A percentile compares a stretch with the other conserved stretches of the same genome.
These are phyloP conservation scores for Cetraspora pellucida DNA, from an alignment of 192 early-diverging fungal species.

Conservation along the genomic window DNA sequence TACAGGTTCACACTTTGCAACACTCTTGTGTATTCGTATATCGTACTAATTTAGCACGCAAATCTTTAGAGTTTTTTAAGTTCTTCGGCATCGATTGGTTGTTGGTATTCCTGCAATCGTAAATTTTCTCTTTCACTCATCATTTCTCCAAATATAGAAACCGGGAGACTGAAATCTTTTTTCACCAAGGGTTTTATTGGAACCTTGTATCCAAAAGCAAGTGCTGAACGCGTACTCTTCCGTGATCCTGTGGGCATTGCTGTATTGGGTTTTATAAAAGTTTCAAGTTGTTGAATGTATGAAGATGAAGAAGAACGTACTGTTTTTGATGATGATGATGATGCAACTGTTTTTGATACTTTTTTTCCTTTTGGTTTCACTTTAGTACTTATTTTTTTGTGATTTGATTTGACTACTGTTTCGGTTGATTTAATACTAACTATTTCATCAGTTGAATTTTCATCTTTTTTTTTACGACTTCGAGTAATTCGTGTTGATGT, in stretches of 20 bases:
- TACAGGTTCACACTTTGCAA: no score
- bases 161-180: conserved; percentile 45
- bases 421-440: neutral
- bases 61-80: no score
- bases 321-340: neutral
- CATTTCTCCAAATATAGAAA: conserved; percentile 40
- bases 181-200: conserved; percentile 27
- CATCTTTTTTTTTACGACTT: conserved; percentile 23
- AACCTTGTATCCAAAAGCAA: conserved; percentile 51
- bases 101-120: neutral
- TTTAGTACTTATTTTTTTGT: neutral
- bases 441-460: neutral
- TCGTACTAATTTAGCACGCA: no score
- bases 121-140: conserved; percentile 36
- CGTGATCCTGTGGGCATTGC: conserved; percentile 40
- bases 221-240: conserved; percentile 43
- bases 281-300: conserved; percentile 41
- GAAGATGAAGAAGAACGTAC: neutral
- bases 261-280: conserved; percentile 42
- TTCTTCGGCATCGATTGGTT: neutral
- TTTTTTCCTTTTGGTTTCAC: neutral
- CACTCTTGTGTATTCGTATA: no score
- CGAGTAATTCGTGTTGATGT: conserved; percentile 22
- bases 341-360: neutral
- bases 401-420: neutral